Conservation (phyloP, 2,329 filamentous ascomycete species). For the Xenosphaeropsis pyriputrescens region DNA sequence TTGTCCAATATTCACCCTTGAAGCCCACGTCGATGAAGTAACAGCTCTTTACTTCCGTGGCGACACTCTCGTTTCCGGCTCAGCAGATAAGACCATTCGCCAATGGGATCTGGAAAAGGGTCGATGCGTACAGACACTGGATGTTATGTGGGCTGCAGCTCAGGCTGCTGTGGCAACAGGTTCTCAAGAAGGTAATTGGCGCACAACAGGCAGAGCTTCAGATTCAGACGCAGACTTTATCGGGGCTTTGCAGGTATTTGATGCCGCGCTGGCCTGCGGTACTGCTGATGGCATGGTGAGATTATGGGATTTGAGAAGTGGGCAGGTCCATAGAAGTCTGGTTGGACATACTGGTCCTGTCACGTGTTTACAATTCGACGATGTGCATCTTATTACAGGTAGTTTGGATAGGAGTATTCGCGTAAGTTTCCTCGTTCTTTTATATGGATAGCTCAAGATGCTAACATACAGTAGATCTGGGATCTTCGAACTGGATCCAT, state of each 20-base stretch:
- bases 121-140: conserved; percentile 92
- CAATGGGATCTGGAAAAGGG: conserved; percentile 97
- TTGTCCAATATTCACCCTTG: conserved; percentile 75
- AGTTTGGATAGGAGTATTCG: conserved; percentile 85
- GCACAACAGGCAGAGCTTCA: conserved; percentile 48
- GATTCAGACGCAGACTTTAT: conserved; percentile 76
- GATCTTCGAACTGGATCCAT: conserved; percentile 93
- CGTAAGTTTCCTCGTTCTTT: conserved; percentile 39
- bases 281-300: conserved; percentile 96
- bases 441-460: conserved; percentile 1
- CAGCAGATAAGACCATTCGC: conserved; percentile 89
- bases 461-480: conserved; percentile 63
- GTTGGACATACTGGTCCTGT: conserved; percentile 93
- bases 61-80: conserved; percentile 85
- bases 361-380: conserved; percentile 90
- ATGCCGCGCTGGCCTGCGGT: conserved; percentile 87
- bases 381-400: conserved; percentile 86
- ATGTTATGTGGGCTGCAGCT: conserved; percentile 95
- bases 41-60: conserved; percentile 86
- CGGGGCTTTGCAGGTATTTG: conserved; percentile 87
- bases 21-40: conserved; percentile 85
- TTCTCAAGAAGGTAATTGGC: conserved; percentile 51
- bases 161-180: conserved; percentile 63
- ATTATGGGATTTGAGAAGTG: conserved; percentile 90
- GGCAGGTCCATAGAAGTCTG: conserved; percentile 90